phyloP scores from a whole-genome alignment of 2,329 filamentous ascomycete species.

The Tolypocladium endophyticum region DNA sequence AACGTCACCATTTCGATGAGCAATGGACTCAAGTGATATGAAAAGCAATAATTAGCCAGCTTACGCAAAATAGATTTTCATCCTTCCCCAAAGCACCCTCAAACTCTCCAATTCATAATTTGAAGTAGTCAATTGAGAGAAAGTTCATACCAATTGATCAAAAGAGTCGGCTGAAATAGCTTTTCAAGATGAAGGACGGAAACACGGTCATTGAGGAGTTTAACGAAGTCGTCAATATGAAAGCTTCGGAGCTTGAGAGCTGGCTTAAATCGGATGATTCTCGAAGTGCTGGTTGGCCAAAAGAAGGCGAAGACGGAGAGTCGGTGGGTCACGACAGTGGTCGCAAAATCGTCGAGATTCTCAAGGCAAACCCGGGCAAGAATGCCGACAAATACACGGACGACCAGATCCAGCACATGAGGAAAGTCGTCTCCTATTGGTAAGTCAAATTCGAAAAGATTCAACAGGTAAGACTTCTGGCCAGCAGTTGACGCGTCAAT shows the following conservation, averaged over 20 bases:
- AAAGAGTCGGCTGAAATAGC: too few species aligned
- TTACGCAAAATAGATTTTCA: not conserved
- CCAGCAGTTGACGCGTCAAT: not conserved
- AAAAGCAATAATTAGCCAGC: not conserved
- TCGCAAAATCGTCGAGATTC: conserved; percentile 51
- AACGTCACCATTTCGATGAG: conserved; percentile 1
- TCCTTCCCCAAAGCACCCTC: not conserved
- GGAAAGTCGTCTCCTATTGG: conserved; percentile 53
- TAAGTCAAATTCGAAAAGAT: conserved; percentile 8
- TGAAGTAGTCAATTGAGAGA: not conserved
- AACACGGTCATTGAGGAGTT: conserved; percentile 41
- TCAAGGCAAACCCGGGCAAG: conserved; percentile 50
- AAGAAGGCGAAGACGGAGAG: conserved; percentile 46
- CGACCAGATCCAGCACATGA: conserved; percentile 46
- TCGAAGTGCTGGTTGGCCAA: conserved; percentile 47
- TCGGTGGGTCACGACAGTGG: conserved; percentile 55
- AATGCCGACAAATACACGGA: conserved; percentile 45
- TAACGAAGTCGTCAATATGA: conserved; percentile 59
- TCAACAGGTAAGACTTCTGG: not conserved
- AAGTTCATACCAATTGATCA: not conserved
- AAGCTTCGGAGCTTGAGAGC: conserved; percentile 44
- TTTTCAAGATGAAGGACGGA: conserved; percentile 9
- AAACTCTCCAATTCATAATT: not conserved
- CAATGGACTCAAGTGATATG: not conserved
- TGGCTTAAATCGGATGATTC: conserved; percentile 53